Percentiles rank a stretch among this genome's conserved stretches.
Conservation (phyloP, 1,284 basidiomycete species). For the Xerocomus amazonicus region DNA sequence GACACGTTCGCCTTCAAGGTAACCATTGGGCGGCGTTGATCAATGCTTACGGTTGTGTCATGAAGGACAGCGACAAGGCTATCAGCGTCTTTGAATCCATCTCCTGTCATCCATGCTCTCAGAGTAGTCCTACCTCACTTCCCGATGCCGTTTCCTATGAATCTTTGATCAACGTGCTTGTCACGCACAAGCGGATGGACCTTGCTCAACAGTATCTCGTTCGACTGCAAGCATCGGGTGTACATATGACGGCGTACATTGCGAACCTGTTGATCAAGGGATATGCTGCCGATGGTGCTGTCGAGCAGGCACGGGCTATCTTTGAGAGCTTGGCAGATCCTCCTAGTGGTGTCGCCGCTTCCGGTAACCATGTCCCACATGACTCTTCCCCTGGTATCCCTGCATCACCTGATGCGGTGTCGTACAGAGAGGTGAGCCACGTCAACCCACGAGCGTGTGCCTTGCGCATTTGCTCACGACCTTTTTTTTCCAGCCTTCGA, state of each 20-base stretch:
- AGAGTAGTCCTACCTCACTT: slow-evolving; percentile 31
- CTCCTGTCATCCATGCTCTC: slow-evolving; percentile 44
- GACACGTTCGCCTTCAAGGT: slow-evolving; percentile 63
- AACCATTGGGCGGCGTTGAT: slow-evolving; percentile 93
- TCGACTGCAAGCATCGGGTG: slow-evolving; percentile 60
- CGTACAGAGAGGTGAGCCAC: slow-evolving; percentile 82
- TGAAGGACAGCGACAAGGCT: slow-evolving; percentile 77
- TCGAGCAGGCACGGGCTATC: slow-evolving; percentile 68
- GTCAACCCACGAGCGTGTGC: too few species aligned
- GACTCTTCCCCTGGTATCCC: slow-evolving; percentile 31
- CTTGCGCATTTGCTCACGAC: too few species aligned
- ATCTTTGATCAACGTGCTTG: slow-evolving; percentile 85
- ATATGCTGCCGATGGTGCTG: slow-evolving; percentile 70
- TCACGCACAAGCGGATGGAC: slow-evolving; percentile 77
- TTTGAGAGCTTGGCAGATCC: slow-evolving; percentile 92
- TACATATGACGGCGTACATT: slow-evolving; percentile 95
- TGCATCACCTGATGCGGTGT: slow-evolving; percentile 48
- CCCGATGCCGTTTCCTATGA: slow-evolving; percentile 91
- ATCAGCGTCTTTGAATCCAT: slow-evolving; percentile 80
- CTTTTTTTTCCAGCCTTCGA: slow-evolving; percentile 59
- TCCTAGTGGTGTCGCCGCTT: slow-evolving; percentile 81
- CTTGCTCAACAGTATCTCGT: slow-evolving; percentile 70
- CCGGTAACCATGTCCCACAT: slow-evolving; percentile 82
- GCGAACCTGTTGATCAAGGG: slow-evolving; percentile 91
- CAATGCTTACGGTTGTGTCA: slow-evolving; percentile 83